phyloP scores from a whole-genome alignment of 306 rosid species.

The Mimosa bimucronata region DNA sequence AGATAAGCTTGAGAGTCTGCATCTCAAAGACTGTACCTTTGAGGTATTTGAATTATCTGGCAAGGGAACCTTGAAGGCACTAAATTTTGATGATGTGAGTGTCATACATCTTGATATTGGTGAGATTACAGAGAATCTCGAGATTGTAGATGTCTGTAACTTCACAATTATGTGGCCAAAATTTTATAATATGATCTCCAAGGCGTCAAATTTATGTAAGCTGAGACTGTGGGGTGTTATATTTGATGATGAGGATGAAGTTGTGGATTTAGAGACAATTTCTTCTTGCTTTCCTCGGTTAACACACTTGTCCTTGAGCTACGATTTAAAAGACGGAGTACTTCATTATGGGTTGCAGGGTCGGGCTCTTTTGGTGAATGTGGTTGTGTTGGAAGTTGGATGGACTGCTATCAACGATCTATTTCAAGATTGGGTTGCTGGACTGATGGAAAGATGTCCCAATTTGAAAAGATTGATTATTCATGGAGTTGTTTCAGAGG shows the following conservation, averaged over 20 bases:
- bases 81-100: slow-evolving; percentile 75
- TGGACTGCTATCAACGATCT: slow-evolving; percentile 76
- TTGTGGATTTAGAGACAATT: slow-evolving; percentile 67
- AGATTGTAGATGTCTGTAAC: slow-evolving; percentile 73
- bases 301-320: slow-evolving; percentile 59
- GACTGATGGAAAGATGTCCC: slow-evolving; percentile 74
- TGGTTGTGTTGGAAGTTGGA: slow-evolving; percentile 77
- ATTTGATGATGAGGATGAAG: slow-evolving; percentile 73
- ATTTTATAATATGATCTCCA: slow-evolving; percentile 74
- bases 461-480: slow-evolving; percentile 65
- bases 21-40: slow-evolving; percentile 64
- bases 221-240: slow-evolving; percentile 74
- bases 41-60: slow-evolving; percentile 62
- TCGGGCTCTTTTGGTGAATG: slow-evolving; percentile 60
- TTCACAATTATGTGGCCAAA: slow-evolving; percentile 79
- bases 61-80: slow-evolving; percentile 58
- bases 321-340: slow-evolving; percentile 64
- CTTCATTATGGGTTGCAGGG: slow-evolving; percentile 71
- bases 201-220: slow-evolving; percentile 58
- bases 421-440: slow-evolving; percentile 78
- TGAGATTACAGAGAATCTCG: slow-evolving; percentile 71
- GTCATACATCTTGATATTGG: slow-evolving; percentile 73
- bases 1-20: slow-evolving; percentile 60
- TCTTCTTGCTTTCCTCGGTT: slow-evolving; percentile 67
- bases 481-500: slow-evolving; percentile 70